Base-by-base conservation (phyloP, 148 eudicot genomes). In the Drosera capensis region DNA sequence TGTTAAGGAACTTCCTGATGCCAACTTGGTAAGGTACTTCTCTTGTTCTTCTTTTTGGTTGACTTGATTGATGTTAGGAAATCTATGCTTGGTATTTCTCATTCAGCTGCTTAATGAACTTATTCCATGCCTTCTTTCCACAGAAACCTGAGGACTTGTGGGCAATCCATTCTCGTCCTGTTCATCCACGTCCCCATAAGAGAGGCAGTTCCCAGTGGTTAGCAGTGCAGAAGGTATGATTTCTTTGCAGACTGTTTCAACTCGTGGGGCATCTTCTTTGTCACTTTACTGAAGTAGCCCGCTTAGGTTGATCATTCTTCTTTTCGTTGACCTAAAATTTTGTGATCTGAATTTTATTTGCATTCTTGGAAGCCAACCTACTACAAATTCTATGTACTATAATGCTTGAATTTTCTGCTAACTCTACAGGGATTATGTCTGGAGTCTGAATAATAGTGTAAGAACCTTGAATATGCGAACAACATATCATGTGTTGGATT, bases 1-100 rank as follows among this genome's bases (percentile, higher is more conserved):
- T 51, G 99, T 85, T 64, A 78, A 94, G 59, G 99, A 90, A 71
- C 99, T 90, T 58, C 99, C 95, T 57, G 99, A 90, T 74, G 95
- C 99, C 72, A 90, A 90, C 73, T 71, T 54, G 95, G 99, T 90
- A 90, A 78, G 85, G 85, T 84, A 84, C 64, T 73, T 70, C 45
- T 66, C 74, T 67, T 63, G 47, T 61, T 63, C 64, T 55, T 40
- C 48, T 58, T 54, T 49, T 52, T 14, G 51, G 22, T 43, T 49
- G 44, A 13, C 47, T 15, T 23, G 52, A 30, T 22, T 41, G 17
- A 38, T 47, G 25, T n/a, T 34, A 34, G 11, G 6, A 15, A 34
- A 11, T 2, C 38, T 11, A 1, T 13, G 38, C 38, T 34, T 34
- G 38, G 1, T 34, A 34, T 1, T 34, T 34, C 14, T 6, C 38